These are phyloP conservation scores for Apodospora peruviana DNA, from an alignment of 495 filamentous ascomycete species.

Conservation along the genomic window DNA sequence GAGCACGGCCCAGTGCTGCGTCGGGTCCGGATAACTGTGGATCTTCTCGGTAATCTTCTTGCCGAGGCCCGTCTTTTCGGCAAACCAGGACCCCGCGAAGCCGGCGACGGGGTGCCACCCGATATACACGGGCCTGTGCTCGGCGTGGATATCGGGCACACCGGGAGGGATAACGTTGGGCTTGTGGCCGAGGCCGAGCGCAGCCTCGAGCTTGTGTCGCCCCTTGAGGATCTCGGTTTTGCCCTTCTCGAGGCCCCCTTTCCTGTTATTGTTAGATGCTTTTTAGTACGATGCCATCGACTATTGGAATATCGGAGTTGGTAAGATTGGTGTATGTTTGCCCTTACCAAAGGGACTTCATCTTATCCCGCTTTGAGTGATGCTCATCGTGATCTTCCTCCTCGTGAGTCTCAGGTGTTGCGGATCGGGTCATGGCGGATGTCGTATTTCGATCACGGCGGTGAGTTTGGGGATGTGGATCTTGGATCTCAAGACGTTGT, in stretches of 20 bases:
- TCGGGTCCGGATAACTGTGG: conserved; percentile 40
- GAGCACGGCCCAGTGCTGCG: conserved; percentile 46
- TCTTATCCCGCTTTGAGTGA: conserved; percentile 12
- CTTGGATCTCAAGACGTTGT: too few species aligned
- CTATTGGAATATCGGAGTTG: background rate
- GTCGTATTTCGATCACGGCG: too few species aligned
- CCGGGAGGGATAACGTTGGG: conserved; percentile 35
- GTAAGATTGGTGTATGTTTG: background rate
- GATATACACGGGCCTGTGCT: conserved; percentile 31
- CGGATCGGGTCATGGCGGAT: too few species aligned
- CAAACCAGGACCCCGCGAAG: conserved; percentile 35
- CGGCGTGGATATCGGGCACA: conserved; percentile 21
- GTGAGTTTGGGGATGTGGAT: too few species aligned
- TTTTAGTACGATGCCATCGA: background rate
- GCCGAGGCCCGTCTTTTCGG: conserved; percentile 38
- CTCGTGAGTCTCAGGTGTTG: too few species aligned
- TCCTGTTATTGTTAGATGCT: conserved; percentile 4
- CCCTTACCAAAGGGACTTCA: conserved; percentile 19
- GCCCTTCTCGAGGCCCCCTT: conserved; percentile 14
- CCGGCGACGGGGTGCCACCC: conserved; percentile 46
- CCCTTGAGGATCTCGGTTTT: conserved; percentile 28
- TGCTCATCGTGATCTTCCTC: too few species aligned
- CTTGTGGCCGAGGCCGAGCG: conserved; percentile 36
- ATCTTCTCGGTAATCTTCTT: conserved; percentile 36
- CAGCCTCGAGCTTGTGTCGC: conserved; percentile 31